These are phyloP conservation scores for Avena atlantica DNA, from an alignment of 176 grass and related monocot species.

Conservation along the genomic window DNA sequence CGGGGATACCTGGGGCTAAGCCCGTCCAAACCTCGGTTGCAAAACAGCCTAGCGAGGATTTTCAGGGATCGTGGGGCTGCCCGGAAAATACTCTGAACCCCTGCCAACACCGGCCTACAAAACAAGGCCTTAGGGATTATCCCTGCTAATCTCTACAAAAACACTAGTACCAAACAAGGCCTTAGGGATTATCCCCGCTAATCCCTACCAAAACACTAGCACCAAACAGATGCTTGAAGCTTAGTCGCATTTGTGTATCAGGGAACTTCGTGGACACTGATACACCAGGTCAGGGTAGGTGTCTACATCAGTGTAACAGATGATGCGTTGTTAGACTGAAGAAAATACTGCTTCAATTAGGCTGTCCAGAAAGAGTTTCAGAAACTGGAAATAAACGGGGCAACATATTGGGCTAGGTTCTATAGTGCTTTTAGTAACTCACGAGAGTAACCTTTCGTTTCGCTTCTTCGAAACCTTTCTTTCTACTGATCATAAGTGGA, in stretches of 20 bases:
- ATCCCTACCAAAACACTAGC: too few species aligned
- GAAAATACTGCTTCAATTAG: slow-evolving; percentile 28
- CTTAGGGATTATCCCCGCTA: too few species aligned
- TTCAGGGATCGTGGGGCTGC: too few species aligned
- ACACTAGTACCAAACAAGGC: not conserved
- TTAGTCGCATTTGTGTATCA: not conserved
- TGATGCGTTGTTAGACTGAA: slow-evolving; percentile 31
- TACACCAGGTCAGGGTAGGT: slow-evolving; percentile 23
- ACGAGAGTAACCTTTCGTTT: not conserved
- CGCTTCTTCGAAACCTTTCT: not conserved
- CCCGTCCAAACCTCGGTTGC: too few species aligned
- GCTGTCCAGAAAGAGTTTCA: slow-evolving; percentile 1
- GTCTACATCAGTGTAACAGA: not conserved
- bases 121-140: too few species aligned
- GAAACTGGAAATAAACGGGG: not conserved
- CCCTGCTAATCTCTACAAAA: too few species aligned
- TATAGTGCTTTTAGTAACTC: not conserved
- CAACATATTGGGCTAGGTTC: not conserved
- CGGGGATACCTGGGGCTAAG: too few species aligned
- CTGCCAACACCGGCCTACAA: too few species aligned
- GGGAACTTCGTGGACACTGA: slow-evolving; percentile 19
- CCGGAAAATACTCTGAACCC: too few species aligned
- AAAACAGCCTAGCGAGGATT: too few species aligned
- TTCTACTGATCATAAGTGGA: not conserved
- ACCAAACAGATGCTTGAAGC: too few species aligned